Percentiles rank a stretch among this genome's conserved stretches.
phyloP scores from a whole-genome alignment of 2,329 filamentous ascomycete species.

The Amesomyces nigricolor region DNA sequence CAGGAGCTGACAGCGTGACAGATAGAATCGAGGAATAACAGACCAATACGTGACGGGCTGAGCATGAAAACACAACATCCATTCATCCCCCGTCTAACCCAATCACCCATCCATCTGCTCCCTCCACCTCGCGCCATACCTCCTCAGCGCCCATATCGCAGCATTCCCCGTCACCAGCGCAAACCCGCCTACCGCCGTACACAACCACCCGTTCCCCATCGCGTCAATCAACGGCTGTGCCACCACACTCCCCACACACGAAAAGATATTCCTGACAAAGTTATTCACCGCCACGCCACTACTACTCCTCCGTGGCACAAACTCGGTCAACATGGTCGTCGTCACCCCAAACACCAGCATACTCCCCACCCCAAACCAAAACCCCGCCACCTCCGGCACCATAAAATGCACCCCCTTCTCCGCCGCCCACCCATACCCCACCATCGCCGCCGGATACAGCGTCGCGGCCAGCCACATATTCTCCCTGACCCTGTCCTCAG shows the following conservation, averaged over 20 bases:
- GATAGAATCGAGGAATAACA: too few species aligned
- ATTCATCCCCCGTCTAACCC: constrained; percentile 6
- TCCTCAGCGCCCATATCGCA: constrained; percentile 56
- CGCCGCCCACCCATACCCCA: constrained; percentile 74
- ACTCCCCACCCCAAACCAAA: constrained; percentile 68
- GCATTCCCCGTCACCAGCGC: constrained; percentile 51
- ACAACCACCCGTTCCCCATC: constrained; percentile 72
- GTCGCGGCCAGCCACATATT: constrained; percentile 72
- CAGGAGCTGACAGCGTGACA: too few species aligned
- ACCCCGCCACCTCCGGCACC: constrained; percentile 58
- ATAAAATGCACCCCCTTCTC: constrained; percentile 61
- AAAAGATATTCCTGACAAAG: constrained; percentile 73
- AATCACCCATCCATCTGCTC: constrained; percentile 52
- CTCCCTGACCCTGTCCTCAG: constrained; percentile 77
- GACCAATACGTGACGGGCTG: too few species aligned
- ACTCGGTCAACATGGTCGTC: constrained; percentile 82
- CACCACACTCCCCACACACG: constrained; percentile 64
- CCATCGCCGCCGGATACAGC: constrained; percentile 62
- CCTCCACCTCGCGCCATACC: constrained; percentile 59
- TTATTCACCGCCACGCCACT: constrained; percentile 77
- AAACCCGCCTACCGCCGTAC: constrained; percentile 53
- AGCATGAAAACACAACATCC: too few species aligned
- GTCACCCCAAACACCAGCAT: constrained; percentile 73
- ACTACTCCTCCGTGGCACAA: constrained; percentile 66
- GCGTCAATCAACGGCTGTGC: constrained; percentile 64